Evolutionary conservation across 1,139 yeast species (phyloP), one percentile per base, ranked within the genome.

Genomic region (Pichia cactophila): DNA sequence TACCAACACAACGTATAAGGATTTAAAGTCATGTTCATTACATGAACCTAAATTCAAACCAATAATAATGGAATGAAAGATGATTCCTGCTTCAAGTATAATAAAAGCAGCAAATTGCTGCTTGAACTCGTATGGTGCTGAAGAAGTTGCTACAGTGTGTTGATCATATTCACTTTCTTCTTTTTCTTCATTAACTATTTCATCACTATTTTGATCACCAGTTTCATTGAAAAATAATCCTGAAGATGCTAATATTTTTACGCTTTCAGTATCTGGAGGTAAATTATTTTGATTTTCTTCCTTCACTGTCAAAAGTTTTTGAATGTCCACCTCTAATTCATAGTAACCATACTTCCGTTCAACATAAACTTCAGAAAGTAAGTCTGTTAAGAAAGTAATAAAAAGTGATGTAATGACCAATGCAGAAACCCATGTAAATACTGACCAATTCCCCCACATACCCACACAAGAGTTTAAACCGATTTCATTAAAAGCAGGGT

Each of bases 1-100:
- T 3, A 86, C 82, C 49, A 89, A 67, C 17, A 88, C 97, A 58
- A 84, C 76, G 66, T 86, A 89, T 46, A 89, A 71, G 2, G 89
- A 78, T 47, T 72, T 76, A 65, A 87, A 88, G 64, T 87, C 95
- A 16, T 74, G 77, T 29, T 45, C 51, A 49, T 86, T 86, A 26
- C 78, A 66, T 16, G 75, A 75, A 5, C 80, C 77, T 49, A 78
- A 67, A 6, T 80, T 66, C 48, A 78, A 67, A 33, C 83, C 83
- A 44, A 77, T 72, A 54, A 78, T 75, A 4, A 77, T 74, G 9
- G 81, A 77, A 61, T 78, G 83, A 71, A 78, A 77, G 33, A 78
- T 65, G 31, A 78, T 68, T 55, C 82, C 83, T 54, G 76, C 73
- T 60, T 78, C 83, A 57, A 78, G 69, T 11, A 77, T 73, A 44